Percentiles rank a stretch among this genome's conserved stretches.
phyloP scores from a whole-genome alignment of 2,329 filamentous ascomycete genomes.

The Pestalotiopsis sp. region DNA sequence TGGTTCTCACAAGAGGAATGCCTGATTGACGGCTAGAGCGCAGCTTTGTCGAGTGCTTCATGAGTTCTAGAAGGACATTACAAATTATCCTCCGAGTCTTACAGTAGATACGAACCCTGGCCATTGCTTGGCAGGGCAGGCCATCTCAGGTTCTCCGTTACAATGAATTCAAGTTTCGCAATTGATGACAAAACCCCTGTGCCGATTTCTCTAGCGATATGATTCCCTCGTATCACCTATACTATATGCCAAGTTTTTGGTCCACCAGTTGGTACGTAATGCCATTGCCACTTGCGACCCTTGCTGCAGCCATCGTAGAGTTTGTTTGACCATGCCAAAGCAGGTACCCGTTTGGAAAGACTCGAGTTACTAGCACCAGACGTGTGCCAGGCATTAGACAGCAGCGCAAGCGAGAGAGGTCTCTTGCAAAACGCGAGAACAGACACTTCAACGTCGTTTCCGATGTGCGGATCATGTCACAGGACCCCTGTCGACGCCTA shows the following conservation, averaged over 20 bases:
- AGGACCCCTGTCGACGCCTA: slow-evolving; percentile 19
- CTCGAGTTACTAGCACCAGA: not conserved
- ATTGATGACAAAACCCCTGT: not conserved
- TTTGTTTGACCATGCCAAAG: not conserved
- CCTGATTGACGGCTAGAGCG: not conserved
- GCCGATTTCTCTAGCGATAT: not conserved
- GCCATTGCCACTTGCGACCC: not conserved
- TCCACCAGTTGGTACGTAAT: not conserved
- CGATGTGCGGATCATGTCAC: slow-evolving; percentile 36
- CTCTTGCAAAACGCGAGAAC: slow-evolving; percentile 4
- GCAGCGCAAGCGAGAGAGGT: not conserved
- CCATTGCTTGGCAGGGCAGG: not conserved
- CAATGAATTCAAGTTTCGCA: not conserved
- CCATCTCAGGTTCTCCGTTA: not conserved
- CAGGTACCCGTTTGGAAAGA: not conserved
- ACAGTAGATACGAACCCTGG: not conserved
- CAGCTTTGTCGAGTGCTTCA: not conserved
- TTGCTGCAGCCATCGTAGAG: not conserved
- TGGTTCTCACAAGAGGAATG: not conserved
- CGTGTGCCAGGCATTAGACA: not conserved
- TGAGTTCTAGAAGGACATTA: not conserved
- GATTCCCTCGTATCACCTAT: not conserved
- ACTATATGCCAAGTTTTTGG: not conserved
- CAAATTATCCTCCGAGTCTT: not conserved
- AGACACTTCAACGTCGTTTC: slow-evolving; percentile 27